Evolutionary conservation across 2,329 filamentous ascomycete species (phyloP), one percentile per base, ranked within the genome.

Genomic region (Aspergillus udagawae): DNA sequence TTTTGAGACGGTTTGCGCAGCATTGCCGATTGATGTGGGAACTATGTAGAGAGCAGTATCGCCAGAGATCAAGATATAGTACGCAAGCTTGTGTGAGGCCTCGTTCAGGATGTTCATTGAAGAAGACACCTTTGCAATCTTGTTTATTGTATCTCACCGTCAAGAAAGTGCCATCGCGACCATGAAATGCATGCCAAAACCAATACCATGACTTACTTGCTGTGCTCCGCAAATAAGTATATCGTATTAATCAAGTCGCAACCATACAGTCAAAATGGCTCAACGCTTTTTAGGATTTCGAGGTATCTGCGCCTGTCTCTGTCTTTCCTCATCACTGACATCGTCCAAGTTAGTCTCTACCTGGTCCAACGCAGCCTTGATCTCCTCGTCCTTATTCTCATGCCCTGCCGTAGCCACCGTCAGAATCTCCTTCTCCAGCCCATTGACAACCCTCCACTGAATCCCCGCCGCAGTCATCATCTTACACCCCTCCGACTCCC

Each of bases 391-490:
- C 4, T 63, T 44, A 58, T 75, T 70, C 54, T 73, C 72, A 75
- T 97, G 94, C 0, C 94, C 94, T 49, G 90, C 90, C 42, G 86
- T 94, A 3, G 94, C 92, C 61, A 96, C 87, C 48, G 80, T 77
- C 51, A 97, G 71, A 63, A 97, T 97, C 55, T 93, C 87, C 35
- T 84, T 80, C 70, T 97, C 91, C 54, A 97, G 70, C 0, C 92
- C 93, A 20, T 79, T 65, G 3, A 97, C 83, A 71, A 89, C 84
- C 45, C 90, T 76, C 61, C 93, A 90, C 48, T 85, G 75, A 52
- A 99, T 83, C 0, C 91, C 92, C 4, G 85, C 86, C 49, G 84
- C 83, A 65, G 87, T 82, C 55, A 99, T 78, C 70, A 84, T 87
- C 64, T 75, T 78, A 65, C 86, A 86, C 7, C 92, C 92, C 57